Percentiles rank a stretch among this genome's conserved stretches.
Conservation (phyloP, 176 grass and related monocot genomes). For the Zoysia japonica region DNA sequence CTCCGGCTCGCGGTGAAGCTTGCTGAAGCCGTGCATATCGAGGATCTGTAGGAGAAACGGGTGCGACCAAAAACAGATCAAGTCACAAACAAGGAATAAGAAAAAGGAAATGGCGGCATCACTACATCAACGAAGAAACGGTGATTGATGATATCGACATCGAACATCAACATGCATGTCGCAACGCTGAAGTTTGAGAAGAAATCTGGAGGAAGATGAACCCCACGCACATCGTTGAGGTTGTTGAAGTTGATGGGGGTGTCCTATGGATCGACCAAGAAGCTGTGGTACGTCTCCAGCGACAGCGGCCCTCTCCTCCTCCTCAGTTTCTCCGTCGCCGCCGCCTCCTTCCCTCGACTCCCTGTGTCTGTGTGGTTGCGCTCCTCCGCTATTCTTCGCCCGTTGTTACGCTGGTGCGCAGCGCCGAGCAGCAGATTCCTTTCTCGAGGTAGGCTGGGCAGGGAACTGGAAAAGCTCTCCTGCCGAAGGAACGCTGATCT, state of each 20-base stretch:
- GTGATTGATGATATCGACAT: not conserved
- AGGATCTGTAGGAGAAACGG: slow-evolving; percentile 44
- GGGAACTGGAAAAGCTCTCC: not conserved
- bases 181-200: not conserved
- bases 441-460: not conserved
- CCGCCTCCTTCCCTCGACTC: not conserved
- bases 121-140: not conserved
- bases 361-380: not conserved
- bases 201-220: not conserved
- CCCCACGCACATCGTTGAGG: slow-evolving; percentile 50
- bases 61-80: not conserved
- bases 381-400: not conserved
- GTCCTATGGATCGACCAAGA: slow-evolving; percentile 46
- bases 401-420: not conserved
- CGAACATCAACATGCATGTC: slow-evolving; percentile 8
- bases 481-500: not conserved
- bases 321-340: not conserved
- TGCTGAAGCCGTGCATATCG: slow-evolving; percentile 56
- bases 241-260: slow-evolving; percentile 31
- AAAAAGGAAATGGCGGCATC: not conserved
- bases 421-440: not conserved
- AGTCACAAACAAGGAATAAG: no score
- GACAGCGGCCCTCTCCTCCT: slow-evolving; percentile 7
- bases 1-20: slow-evolving; percentile 26
- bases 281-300: slow-evolving; percentile 58